A percentile compares a stretch with the other conserved stretches of the same genome.
phyloP scores from a whole-genome alignment of 495 filamentous ascomycete species.

The Xylaria acuta region DNA sequence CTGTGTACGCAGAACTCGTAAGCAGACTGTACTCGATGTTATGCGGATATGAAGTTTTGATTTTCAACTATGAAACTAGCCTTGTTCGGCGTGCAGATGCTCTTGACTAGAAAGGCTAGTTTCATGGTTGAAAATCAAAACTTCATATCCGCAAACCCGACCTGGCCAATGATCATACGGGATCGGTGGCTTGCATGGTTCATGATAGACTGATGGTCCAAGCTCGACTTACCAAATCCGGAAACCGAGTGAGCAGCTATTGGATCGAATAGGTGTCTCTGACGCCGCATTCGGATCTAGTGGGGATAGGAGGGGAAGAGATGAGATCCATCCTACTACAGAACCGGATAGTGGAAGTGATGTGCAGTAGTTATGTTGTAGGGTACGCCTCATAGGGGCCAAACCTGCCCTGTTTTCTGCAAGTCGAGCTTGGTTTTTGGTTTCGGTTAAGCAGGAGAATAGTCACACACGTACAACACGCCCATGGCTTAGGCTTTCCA shows the following conservation, averaged over 20 bases:
- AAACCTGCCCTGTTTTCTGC: neutral
- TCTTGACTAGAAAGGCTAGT: too few relatives aligned
- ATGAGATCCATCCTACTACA: neutral
- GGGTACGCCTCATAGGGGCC: neutral
- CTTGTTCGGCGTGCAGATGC: too few relatives aligned
- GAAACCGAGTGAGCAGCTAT: constrained; percentile 2
- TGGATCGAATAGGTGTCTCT: neutral
- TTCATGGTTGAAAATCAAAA: too few relatives aligned
- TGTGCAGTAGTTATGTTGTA: neutral
- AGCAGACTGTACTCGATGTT: neutral
- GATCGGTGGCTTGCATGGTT: neutral
- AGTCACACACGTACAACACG: neutral
- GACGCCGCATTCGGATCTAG: neutral
- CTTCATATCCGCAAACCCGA: too few relatives aligned
- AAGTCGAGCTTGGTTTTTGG: neutral
- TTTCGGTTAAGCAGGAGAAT: constrained; percentile 1
- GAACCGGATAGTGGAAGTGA: neutral
- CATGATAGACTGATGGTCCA: neutral
- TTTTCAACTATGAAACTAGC: too few relatives aligned
- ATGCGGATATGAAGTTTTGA: too few relatives aligned
- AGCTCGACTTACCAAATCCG: constrained; percentile 22
- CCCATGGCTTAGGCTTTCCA: neutral
- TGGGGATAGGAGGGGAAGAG: neutral
- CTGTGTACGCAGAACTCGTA: neutral
- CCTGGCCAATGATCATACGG: constrained; percentile 11